These are phyloP conservation scores for Proliferodiscus dingleyae DNA, from an alignment of 2,329 filamentous ascomycete genomes.

Conservation along the genomic window DNA sequence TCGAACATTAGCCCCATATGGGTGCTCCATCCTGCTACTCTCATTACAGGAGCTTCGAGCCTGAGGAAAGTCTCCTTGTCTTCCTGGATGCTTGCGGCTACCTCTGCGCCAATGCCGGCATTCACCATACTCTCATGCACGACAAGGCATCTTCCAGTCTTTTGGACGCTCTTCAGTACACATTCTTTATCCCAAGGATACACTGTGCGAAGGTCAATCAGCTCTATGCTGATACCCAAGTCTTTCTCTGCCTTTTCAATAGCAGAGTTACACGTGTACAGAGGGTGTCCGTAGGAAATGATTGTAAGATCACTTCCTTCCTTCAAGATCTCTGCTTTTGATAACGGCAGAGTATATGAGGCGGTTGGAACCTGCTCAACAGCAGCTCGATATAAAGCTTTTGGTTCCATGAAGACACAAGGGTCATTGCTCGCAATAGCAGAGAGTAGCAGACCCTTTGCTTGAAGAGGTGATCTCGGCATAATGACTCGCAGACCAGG, in stretches of 20 bases:
- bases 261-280: slow-evolving; percentile 63
- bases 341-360: slow-evolving; percentile 61
- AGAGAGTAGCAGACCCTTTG: slow-evolving; percentile 63
- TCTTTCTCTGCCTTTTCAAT: slow-evolving; percentile 64
- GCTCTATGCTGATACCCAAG: slow-evolving; percentile 59
- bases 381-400: slow-evolving; percentile 67
- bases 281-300: slow-evolving; percentile 65
- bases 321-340: slow-evolving; percentile 64
- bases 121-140: slow-evolving; percentile 75
- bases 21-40: slow-evolving; percentile 65
- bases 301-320: slow-evolving; percentile 62
- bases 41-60: slow-evolving; percentile 64
- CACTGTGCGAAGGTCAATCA: slow-evolving; percentile 67
- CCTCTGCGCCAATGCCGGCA: slow-evolving; percentile 66
- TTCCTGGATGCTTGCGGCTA: slow-evolving; percentile 68
- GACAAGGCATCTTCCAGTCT: slow-evolving; percentile 64
- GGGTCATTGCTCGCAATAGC: slow-evolving; percentile 62
- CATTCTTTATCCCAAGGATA: slow-evolving; percentile 69
- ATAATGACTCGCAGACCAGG: slow-evolving; percentile 67
- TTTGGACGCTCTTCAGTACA: slow-evolving; percentile 61
- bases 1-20: slow-evolving; percentile 65
- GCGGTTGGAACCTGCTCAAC: slow-evolving; percentile 69
- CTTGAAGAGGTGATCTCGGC: slow-evolving; percentile 64
- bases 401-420: slow-evolving; percentile 72
- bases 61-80: slow-evolving; percentile 55